Base-by-base conservation (phyloP, 108 stramenopile species). In the Skeletonema menzelii region DNA sequence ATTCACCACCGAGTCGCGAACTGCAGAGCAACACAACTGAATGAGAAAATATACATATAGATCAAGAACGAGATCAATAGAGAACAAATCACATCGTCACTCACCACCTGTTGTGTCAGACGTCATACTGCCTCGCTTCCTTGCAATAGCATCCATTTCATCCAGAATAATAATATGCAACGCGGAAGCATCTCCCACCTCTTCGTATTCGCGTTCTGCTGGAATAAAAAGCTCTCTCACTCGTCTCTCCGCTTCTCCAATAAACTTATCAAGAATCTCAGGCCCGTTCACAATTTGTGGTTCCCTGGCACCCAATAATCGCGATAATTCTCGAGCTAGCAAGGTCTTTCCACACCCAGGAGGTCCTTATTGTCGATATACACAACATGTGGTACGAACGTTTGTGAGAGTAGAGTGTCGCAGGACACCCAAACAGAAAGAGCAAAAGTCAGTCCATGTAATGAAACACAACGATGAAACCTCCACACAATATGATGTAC, bases 201-300 rank as follows among this genome's bases (percentile, higher is more conserved):
- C 77, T 24, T 47, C 75, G 32, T 90, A 90, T 57, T 89, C 89
- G 0, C 71, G 61, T 70, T 91, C 87, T 3, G 93, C 90, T n/a
- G 85, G 85, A 26, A 28, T 49, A 59, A 95, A 95, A 0, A 95
- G 60, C 8, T 79, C 88, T 22, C 93, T 72, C 4, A 95, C 85
- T 22, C 85, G 73, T 72, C 86, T 77, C 73, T 95, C 93, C 2
- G 91, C 87, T 60, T 87, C 88, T 0, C 93, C 93, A n/a, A 88
- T 73, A n/a, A 57, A 57, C 3, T 24, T 60, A 26, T 60, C 89
- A 28, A 95, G 65, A 59, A 91, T 88, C 63, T 88, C 83, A 24
- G 90, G 90, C 2, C 87, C 88, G 64, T 84, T 87, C n/a, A 99
- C 97, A 62, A 97, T 95, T 82, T 97, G 94, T 14, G 97, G 91